Conservation (phyloP, 257 asterid species). For the Perilla frutescens region DNA sequence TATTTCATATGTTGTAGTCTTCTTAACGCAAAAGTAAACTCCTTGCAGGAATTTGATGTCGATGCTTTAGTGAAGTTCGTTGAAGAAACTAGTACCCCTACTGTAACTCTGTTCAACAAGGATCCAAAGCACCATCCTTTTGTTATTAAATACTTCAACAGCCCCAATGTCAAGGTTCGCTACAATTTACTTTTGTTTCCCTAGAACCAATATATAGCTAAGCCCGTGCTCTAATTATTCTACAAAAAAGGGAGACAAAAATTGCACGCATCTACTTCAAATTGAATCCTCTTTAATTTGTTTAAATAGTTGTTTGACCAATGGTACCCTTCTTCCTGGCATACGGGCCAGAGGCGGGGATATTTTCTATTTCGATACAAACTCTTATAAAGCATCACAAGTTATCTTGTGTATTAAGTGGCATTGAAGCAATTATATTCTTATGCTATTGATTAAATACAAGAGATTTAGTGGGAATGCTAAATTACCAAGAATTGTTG, state of each 20-base stretch:
- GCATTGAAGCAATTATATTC: no score
- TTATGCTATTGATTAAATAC: background rate
- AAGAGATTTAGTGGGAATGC: background rate
- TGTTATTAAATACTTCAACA: conserved; percentile 72
- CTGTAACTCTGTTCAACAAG: conserved; percentile 77
- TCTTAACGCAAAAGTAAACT: conserved; percentile 29
- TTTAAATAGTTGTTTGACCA: background rate
- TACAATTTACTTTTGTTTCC: conserved; percentile 25
- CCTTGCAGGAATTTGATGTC: conserved; percentile 79
- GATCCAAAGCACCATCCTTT: conserved; percentile 84
- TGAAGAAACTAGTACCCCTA: conserved; percentile 78
- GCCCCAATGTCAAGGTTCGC: conserved; percentile 68
- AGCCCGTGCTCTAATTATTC: conserved; percentile 1
- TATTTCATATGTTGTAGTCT: conserved; percentile 27
- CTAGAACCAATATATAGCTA: background rate
- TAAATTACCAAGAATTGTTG: background rate
- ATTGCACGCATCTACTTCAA: background rate
- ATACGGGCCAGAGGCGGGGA: background rate
- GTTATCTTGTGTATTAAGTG: background rate
- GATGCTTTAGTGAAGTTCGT: conserved; percentile 77
- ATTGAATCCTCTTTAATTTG: conserved; percentile 10
- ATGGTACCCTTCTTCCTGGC: background rate
- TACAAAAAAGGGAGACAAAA: background rate
- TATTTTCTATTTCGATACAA: background rate
- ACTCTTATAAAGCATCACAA: no score